Evolutionary conservation across 2,329 filamentous ascomycete genomes (phyloP).

Genomic region (Xylariomycetidae sp.): DNA sequence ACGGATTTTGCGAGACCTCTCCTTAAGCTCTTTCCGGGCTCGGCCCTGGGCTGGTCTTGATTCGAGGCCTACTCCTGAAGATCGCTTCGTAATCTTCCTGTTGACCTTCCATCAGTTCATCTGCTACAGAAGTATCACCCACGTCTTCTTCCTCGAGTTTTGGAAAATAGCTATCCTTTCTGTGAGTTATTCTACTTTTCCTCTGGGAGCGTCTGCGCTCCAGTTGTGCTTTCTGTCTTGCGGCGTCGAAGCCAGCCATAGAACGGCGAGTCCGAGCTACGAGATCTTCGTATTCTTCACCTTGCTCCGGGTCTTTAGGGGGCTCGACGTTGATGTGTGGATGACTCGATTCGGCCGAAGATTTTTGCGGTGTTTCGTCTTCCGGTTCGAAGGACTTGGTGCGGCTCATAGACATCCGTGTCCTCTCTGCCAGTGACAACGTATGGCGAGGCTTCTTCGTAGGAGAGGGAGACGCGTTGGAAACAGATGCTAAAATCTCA

Average conservation of each 20-base stretch:
- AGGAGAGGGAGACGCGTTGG: conserved; percentile 53
- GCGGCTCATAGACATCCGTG: conserved; percentile 73
- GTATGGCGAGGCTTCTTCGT: conserved; percentile 51
- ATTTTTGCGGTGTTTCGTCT: conserved; percentile 19
- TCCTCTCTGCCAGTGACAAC: conserved; percentile 70
- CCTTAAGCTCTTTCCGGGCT: too few species aligned
- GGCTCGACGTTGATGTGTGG: conserved; percentile 15
- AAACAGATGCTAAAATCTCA: conserved; percentile 51
- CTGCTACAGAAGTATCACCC: conserved; percentile 25
- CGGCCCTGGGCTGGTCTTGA: conserved; percentile 68
- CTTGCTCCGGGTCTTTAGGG: conserved; percentile 15
- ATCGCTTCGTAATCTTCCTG: conserved; percentile 66
- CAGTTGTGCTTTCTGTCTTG: conserved; percentile 55
- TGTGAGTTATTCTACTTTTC: conserved; percentile 36
- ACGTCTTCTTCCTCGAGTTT: conserved; percentile 41
- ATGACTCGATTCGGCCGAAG: conserved; percentile 13
- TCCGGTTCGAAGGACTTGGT: conserved; percentile 28
- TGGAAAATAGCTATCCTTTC: conserved; percentile 43
- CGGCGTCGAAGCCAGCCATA: conserved; percentile 59
- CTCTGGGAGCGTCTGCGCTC: conserved; percentile 49
- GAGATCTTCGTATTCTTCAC: conserved; percentile 43
- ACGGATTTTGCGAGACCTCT: conserved; percentile 18
- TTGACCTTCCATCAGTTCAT: conserved; percentile 60
- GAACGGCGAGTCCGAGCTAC: conserved; percentile 54
- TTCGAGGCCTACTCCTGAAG: conserved; percentile 78